Percentiles rank a stretch among this genome's conserved stretches.
Conservation (phyloP, 768 basidiomycete species). For the Lactarius sp. region DNA sequence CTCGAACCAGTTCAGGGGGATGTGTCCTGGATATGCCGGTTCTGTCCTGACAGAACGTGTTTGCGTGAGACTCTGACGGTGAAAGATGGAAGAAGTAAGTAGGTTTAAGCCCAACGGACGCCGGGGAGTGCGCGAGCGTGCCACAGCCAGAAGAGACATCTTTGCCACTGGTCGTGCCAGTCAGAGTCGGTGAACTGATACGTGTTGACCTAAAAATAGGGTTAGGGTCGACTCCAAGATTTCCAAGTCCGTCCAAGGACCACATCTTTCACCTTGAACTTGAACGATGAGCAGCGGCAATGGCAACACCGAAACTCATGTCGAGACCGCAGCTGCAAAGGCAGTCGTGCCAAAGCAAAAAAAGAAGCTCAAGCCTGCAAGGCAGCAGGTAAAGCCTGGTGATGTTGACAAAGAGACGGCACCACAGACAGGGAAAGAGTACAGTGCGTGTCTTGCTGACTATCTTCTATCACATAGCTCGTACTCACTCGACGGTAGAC, state of each 20-base stretch:
- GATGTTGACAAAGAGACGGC: conserved; percentile 87
- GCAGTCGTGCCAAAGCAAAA: conserved; percentile 34
- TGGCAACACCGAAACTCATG: conserved; percentile 18
- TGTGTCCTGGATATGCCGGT: conserved; percentile 70
- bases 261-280: background rate
- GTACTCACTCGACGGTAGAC: conserved; percentile 42
- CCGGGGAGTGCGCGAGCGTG: conserved; percentile 6
- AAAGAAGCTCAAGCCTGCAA: conserved; percentile 85
- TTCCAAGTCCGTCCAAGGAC: background rate
- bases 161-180: background rate
- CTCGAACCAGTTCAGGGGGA: conserved; percentile 78
- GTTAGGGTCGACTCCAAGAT: conserved; percentile 11
- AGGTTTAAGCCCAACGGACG: background rate
- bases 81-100: background rate
- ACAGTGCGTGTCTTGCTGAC: conserved; percentile 58
- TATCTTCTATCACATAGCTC: background rate
- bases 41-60: conserved; percentile 21
- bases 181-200: too few relatives aligned
- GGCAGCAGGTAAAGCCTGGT: conserved; percentile 88
- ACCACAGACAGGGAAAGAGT: conserved; percentile 91
- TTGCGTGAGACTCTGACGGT: background rate
- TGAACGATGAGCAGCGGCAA: conserved; percentile 18
- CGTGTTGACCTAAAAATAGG: conserved; percentile 1
- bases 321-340: conserved; percentile 1
- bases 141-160: conserved; percentile 15